These are phyloP conservation scores for Eimeria acervulina DNA, from an alignment of 169 alveolate genomes.

Conservation along the genomic window DNA sequence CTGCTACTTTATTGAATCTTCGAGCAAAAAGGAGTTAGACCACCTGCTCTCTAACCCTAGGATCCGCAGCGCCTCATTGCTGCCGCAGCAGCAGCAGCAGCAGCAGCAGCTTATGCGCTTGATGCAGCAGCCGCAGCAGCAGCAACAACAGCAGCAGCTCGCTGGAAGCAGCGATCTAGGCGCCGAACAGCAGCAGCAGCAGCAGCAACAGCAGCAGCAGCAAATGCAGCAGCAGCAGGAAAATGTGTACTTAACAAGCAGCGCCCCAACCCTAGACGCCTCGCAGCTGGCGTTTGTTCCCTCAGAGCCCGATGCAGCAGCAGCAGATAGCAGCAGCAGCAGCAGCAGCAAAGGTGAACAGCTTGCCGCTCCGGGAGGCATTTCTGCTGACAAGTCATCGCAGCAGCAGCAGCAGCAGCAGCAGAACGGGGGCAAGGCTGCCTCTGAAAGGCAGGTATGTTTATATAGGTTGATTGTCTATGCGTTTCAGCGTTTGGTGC, in stretches of 20 bases:
- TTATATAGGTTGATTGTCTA: background rate
- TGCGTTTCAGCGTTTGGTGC: background rate
- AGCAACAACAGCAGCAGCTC: conserved; percentile 53
- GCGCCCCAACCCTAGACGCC: conserved; percentile 86
- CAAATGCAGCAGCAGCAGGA: conserved; percentile 22
- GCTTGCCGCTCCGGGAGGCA: background rate
- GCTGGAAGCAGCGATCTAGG: background rate
- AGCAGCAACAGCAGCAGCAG: conserved; percentile 48
- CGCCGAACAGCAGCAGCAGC: conserved; percentile 60
- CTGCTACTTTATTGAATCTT: conserved; percentile 96
- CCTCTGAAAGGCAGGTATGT: background rate
- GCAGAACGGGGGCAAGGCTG: conserved; percentile 18
- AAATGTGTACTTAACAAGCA: conserved; percentile 82
- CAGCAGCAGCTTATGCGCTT: conserved; percentile 41
- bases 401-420: conserved; percentile 36
- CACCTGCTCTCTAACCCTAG: conserved; percentile 91
- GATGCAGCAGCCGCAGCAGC: conserved; percentile 39
- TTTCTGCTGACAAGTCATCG: background rate
- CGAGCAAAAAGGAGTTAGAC: conserved; percentile 91
- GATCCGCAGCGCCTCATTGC: conserved; percentile 90
- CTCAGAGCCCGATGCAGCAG: conserved; percentile 73
- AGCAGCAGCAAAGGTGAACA: background rate
- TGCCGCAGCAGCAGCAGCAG: conserved; percentile 68
- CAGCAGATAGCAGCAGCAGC: too few species aligned
- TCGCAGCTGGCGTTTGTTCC: conserved; percentile 86